A percentile compares a stretch with the other conserved stretches of the same genome.
These are phyloP conservation scores for Entamoeba dispar DNA, from an alignment of 208 protist genomes.

Conservation along the genomic window DNA sequence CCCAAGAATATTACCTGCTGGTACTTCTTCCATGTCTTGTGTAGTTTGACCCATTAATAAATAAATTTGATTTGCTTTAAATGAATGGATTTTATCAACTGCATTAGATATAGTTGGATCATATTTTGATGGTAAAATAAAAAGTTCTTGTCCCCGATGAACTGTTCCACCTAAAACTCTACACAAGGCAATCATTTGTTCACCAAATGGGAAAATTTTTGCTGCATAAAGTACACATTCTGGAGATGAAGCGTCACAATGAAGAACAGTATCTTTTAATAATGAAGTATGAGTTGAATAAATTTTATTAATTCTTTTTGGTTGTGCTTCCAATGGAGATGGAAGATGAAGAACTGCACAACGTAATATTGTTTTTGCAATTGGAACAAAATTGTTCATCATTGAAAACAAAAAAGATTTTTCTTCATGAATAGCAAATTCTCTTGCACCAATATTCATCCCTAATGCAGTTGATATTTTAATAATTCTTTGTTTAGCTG, in stretches of 20 bases:
- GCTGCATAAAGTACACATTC: background rate
- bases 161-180: background rate
- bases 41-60: conserved; percentile 1
- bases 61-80: background rate
- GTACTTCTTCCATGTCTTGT: background rate
- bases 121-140: background rate
- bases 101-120: background rate
- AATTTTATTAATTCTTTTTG: background rate
- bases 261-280: background rate
- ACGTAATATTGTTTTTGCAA: background rate
- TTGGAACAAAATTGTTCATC: background rate
- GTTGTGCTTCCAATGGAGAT: background rate
- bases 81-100: background rate
- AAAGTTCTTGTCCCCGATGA: background rate
- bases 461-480: background rate
- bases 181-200: background rate
- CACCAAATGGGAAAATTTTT: background rate
- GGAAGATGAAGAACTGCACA: background rate
- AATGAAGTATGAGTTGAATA: background rate
- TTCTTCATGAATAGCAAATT: background rate
- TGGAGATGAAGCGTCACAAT: background rate
- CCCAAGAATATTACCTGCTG: background rate
- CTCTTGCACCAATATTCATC: background rate
- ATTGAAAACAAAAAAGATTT: background rate
- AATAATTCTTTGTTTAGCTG: background rate